phyloP scores from a whole-genome alignment of 108 stramenopile genomes.

The Nitzschia sp. region DNA sequence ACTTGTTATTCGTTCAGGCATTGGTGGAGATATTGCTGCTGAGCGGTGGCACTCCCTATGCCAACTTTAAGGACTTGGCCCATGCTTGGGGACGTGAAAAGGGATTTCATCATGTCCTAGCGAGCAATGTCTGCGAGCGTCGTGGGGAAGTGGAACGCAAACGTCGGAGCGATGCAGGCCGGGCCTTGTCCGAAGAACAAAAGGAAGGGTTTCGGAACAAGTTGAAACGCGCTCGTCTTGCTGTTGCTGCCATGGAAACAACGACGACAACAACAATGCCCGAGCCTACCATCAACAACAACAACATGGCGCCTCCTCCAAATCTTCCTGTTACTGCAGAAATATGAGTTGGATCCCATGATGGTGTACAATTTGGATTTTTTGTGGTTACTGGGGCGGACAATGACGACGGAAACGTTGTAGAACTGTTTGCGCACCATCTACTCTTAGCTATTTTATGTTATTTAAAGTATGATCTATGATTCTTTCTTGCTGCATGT shows the following conservation, averaged over 20 bases:
- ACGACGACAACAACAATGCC: background rate
- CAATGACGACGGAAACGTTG: too few relatives aligned
- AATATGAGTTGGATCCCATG: background rate
- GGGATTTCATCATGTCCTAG: slow-evolving; percentile 54
- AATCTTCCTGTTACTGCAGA: background rate
- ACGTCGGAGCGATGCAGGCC: slow-evolving; percentile 62
- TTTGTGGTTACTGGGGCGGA: too few relatives aligned
- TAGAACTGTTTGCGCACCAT: too few relatives aligned
- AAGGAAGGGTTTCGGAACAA: slow-evolving; percentile 17
- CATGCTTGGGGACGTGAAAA: slow-evolving; percentile 77
- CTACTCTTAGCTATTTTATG: too few relatives aligned
- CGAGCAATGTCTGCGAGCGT: slow-evolving; percentile 54
- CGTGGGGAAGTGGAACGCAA: slow-evolving; percentile 73
- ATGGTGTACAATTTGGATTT: too few relatives aligned
- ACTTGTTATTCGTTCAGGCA: slow-evolving; percentile 37
- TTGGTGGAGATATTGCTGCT: slow-evolving; percentile 52
- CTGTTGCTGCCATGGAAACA: background rate
- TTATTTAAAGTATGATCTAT: too few relatives aligned
- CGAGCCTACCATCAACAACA: background rate
- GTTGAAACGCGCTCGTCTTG: slow-evolving; percentile 4
- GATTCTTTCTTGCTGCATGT: too few relatives aligned
- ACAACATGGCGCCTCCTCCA: background rate
- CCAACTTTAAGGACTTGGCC: slow-evolving; percentile 54
- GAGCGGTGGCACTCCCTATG: slow-evolving; percentile 54
- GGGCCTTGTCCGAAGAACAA: slow-evolving; percentile 14